Evolutionary conservation across 371 early-diverging fungal species (phyloP).

Genomic region (Mortierella sp.): DNA sequence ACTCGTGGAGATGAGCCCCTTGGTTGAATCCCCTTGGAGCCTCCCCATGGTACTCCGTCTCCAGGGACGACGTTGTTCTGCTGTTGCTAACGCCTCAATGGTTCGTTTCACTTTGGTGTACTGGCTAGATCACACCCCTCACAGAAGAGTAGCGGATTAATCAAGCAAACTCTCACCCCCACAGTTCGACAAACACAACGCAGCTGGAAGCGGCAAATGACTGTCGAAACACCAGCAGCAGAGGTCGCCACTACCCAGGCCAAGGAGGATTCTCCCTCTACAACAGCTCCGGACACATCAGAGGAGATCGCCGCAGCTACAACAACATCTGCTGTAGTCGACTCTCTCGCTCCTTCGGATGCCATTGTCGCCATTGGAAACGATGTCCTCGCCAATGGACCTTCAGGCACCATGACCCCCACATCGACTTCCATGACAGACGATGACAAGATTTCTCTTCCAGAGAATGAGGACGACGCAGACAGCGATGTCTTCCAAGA

Average conservation of each 20-base stretch:
- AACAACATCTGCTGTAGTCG: neutral
- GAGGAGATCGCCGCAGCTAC: neutral
- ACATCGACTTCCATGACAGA: slow-evolving; percentile 16
- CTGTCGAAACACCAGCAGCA: slow-evolving; percentile 1
- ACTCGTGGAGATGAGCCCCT: too few relatives aligned
- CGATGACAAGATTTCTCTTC: slow-evolving; percentile 21
- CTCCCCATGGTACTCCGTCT: too few relatives aligned
- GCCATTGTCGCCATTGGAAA: slow-evolving; percentile 50
- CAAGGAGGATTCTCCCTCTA: neutral
- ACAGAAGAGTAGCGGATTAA: neutral
- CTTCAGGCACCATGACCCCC: slow-evolving; percentile 18
- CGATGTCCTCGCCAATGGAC: slow-evolving; percentile 35
- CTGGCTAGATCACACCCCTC: neutral
- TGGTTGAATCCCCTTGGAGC: too few relatives aligned
- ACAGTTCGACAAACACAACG: too few relatives aligned
- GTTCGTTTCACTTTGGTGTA: too few relatives aligned
- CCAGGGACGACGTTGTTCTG: too few relatives aligned
- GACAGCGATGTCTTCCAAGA: slow-evolving; percentile 40
- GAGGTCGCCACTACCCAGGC: neutral
- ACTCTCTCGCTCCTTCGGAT: slow-evolving; percentile 20
- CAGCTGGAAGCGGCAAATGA: neutral
- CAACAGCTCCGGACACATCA: too few relatives aligned
- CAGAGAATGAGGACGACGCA: slow-evolving; percentile 20
- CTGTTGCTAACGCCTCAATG: too few relatives aligned
- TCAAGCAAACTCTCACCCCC: too few relatives aligned